Percentiles rank a stretch among this genome's conserved stretches.
Evolutionary conservation across 306 rosid genomes (phyloP).

Genomic region (Quercus gilva): DNA sequence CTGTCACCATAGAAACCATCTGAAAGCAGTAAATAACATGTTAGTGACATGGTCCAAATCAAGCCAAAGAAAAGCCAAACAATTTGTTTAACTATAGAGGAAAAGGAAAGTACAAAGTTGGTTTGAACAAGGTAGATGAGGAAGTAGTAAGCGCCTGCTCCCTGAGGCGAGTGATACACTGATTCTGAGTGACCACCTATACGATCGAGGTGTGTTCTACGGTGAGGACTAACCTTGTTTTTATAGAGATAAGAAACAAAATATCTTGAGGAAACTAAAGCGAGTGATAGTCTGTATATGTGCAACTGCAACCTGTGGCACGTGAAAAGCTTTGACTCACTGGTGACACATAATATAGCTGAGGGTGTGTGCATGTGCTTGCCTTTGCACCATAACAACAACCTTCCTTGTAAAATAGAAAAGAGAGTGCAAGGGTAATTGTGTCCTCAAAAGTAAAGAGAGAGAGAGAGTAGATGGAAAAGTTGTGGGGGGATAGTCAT

Average conservation of each 20-base stretch:
- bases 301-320: conserved; percentile 8
- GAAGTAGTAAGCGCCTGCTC: neutral
- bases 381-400: conserved; percentile 14
- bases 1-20: neutral
- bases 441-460: neutral
- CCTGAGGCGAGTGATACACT: neutral
- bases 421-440: neutral
- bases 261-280: neutral
- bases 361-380: conserved; percentile 7
- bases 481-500: neutral
- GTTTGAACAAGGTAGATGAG: neutral
- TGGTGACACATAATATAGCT: neutral
- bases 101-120: neutral
- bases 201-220: neutral
- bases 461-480: neutral
- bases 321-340: conserved; percentile 30
- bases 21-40: neutral
- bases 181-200: neutral
- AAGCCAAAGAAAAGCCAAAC: neutral
- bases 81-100: neutral
- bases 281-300: neutral
- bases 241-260: neutral
- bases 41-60: neutral
- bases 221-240: neutral
- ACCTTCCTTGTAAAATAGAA: no score